These are phyloP conservation scores for Colletotrichum somersetense DNA, from an alignment of 2,329 filamentous ascomycete genomes.

Conservation along the genomic window DNA sequence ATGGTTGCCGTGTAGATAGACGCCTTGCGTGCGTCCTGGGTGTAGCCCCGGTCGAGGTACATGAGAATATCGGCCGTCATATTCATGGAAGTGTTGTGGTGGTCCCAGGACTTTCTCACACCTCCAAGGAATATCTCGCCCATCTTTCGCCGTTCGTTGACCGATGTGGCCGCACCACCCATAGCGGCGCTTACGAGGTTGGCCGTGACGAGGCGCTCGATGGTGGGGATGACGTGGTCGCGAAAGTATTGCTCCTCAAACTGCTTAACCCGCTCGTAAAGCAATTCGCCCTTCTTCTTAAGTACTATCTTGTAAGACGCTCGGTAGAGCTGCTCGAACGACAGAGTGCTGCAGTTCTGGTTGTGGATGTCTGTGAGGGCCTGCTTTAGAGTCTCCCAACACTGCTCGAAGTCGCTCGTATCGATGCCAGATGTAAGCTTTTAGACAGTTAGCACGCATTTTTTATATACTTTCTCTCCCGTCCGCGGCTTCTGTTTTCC, in stretches of 20 bases:
- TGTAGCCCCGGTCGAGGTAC: slow-evolving; percentile 94
- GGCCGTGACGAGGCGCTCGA: slow-evolving; percentile 78
- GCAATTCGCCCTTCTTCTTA: slow-evolving; percentile 83
- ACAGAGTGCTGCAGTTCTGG: slow-evolving; percentile 89
- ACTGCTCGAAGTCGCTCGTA: slow-evolving; percentile 83
- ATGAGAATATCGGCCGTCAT: slow-evolving; percentile 98
- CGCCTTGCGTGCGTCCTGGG: slow-evolving; percentile 75
- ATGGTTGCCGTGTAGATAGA: slow-evolving; percentile 89
- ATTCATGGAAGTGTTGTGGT: slow-evolving; percentile 92
- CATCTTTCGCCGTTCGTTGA: slow-evolving; percentile 81
- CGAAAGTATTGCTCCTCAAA: slow-evolving; percentile 88
- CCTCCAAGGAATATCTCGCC: slow-evolving; percentile 87
- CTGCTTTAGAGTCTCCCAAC: slow-evolving; percentile 81
- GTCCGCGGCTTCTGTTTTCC: background rate
- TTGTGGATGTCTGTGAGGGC: slow-evolving; percentile 91
- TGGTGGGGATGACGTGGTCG: slow-evolving; percentile 76
- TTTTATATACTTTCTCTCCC: background rate
- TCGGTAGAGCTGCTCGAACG: slow-evolving; percentile 95
- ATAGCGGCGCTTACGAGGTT: slow-evolving; percentile 68
- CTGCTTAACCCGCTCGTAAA: slow-evolving; percentile 84
- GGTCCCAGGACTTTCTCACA: slow-evolving; percentile 84
- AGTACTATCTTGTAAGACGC: slow-evolving; percentile 94
- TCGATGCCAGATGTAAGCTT: slow-evolving; percentile 52
- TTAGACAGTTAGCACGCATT: slow-evolving; percentile 13
- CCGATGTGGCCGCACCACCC: slow-evolving; percentile 74